Base-by-base conservation (phyloP, 176 grass and related monocot genomes). In the Saccharum officinarum region DNA sequence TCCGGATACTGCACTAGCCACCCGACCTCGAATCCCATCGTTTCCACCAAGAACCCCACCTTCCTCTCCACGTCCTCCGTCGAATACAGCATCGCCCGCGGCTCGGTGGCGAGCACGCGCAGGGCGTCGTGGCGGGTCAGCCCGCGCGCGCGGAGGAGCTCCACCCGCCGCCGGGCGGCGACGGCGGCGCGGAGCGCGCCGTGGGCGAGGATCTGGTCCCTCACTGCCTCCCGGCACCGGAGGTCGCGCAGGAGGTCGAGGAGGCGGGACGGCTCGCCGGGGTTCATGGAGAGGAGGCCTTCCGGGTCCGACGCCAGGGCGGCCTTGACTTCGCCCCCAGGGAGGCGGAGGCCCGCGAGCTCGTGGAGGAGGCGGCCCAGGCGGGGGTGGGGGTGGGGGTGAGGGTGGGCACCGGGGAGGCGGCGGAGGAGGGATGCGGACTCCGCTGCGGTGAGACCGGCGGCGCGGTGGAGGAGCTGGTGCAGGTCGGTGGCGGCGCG, bases 1-100 rank as follows among this genome's bases (percentile, higher is more conserved):
- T 92, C 90, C 0, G 93, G 97, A 50, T 87, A 96, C 71, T 98
- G 84, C 25, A 98, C 82, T 10, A 98, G 77, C 89, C 91, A 86
- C 33, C 84, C 50, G n/a, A 90, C 81, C 66, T 87, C 67, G 16
- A 96, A 95, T 11, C 79, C 60, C 86, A 96, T 94, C 39, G 67
- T 79, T 42, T 25, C n/a, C 7, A 92, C 64, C 81, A 98, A 70
- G 89, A 94, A 98, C 38, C 89, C 84, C 26, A 95, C 63, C 52
- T 98, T 98, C 88, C 87, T 92, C 71, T 91, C 93, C 63, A 91
- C 82, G 55, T 98, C 93, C 39, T 87, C 78, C 10, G 86, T 16
- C 42, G 84, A 25, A 28, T 98, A 98, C 38, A 94, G 44, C 38
- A 98, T 69, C 10, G 22, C 81, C 76, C 97, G 79, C 10, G 97